phyloP scores from a whole-genome alignment of 148 eudicot species.

The Chenopodium album region DNA sequence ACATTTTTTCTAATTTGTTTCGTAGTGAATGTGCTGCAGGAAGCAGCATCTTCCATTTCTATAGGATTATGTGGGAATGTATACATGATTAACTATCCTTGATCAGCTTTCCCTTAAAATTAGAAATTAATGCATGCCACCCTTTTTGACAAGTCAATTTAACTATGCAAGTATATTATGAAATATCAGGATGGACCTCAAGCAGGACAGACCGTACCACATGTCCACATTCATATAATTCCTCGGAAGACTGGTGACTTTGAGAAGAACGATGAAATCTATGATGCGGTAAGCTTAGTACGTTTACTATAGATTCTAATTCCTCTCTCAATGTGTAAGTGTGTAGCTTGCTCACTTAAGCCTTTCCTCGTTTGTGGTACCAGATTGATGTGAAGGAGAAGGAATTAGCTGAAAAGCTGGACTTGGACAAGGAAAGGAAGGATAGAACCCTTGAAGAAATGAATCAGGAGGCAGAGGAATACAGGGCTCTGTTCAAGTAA shows the following conservation, averaged over 20 bases:
- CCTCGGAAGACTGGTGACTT: slow-evolving; percentile 81
- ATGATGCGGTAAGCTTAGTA: slow-evolving; percentile 68
- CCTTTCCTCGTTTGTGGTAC: slow-evolving; percentile 7
- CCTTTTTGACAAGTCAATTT: background rate
- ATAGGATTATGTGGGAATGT: background rate
- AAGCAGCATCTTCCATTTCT: background rate
- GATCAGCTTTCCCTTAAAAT: background rate
- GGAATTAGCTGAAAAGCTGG: slow-evolving; percentile 75
- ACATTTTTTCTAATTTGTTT: background rate
- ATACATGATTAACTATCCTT: background rate
- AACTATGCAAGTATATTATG: background rate
- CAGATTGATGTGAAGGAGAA: slow-evolving; percentile 88
- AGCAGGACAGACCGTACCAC: slow-evolving; percentile 90
- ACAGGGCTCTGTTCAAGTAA: slow-evolving; percentile 57
- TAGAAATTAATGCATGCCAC: background rate
- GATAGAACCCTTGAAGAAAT: slow-evolving; percentile 83
- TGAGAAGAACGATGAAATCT: slow-evolving; percentile 84
- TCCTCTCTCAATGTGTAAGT: background rate
- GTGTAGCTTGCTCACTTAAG: background rate
- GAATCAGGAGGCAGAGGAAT: slow-evolving; percentile 76
- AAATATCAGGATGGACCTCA: slow-evolving; percentile 77
- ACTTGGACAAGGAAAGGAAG: slow-evolving; percentile 83
- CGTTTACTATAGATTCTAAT: background rate
- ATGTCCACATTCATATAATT: slow-evolving; percentile 84
- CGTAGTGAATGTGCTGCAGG: background rate